Evolutionary conservation across 2,329 filamentous ascomycete species (phyloP), one percentile per base, ranked within the genome.

Genomic region (Phaeoacremonium minimum): DNA sequence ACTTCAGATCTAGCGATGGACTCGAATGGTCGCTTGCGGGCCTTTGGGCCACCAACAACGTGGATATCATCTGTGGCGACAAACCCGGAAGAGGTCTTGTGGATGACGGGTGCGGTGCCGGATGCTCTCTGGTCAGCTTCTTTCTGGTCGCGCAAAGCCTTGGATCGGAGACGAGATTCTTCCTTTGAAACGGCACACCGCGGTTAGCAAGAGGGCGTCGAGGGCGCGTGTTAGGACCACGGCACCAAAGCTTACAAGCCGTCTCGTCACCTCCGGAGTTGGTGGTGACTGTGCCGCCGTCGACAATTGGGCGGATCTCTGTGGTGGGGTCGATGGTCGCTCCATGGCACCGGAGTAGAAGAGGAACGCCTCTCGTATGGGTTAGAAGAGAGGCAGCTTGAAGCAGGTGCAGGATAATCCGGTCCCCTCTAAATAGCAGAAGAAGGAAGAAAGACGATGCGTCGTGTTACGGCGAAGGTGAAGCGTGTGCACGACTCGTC

Each of bases 81-180:
- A 55, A 94, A 89, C 44, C 85, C 81, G 6, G 85, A 81, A 4
- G 78, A 69, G 7, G 74, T 72, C 42, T 71, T 66, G 36, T 64
- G 64, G 28, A 65, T 58, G 14, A 64, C 50, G 8, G 66, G 57
- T 30, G 58, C 58, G 41, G 50, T 50, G 44, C 67, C 63, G 33
- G 67, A 51, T 42, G 69, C 60, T 52, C 67, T 68, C 42, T 69
- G 61, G 41, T 83, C 78, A 20, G 83, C 80, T 51, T 89, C 80
- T 40, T 76, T 75, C 52, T 84, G 81, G 47, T 87, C 79, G 40
- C 86, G 84, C 14, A 90, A 70, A 3, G 89, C 90, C 72, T 96
- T 97, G 37, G 93, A 87, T 63, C 82, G 86, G 18, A 96, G 75
- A 15, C 91, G 80, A 50, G 83, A 90, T 58, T 91, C 81, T 77